Base-by-base conservation (phyloP, 768 basidiomycete genomes). In the Kockovaella imperatae region DNA sequence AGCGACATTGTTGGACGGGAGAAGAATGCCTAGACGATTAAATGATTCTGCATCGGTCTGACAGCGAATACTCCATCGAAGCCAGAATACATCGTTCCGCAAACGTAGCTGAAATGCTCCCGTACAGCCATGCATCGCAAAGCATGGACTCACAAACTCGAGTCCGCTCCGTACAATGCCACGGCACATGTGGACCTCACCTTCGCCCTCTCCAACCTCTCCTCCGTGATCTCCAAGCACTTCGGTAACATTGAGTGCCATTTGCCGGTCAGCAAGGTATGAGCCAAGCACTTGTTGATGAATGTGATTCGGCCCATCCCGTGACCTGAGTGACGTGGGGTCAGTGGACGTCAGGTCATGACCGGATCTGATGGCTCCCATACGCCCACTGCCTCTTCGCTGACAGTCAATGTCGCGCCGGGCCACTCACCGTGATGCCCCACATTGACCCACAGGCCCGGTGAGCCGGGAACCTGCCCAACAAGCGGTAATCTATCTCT, bases 291-390 rank as follows among this genome's bases (percentile, higher is more conserved):
- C 10, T 50, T 52, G 2, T 60, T 60, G 15, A 44, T 43, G 35
- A 44, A 34, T 14, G 55, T 41, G 24, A 66, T 66, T 5, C 60
- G 47, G 20, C 58, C 59, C 64, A 67, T 67, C 1, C 64, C 64
- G 38, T 56, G 55, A 21, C 55, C 55, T 54, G 30, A 30, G 18
- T 29, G 23, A 15, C 14, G 42, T 8, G 34, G n/a, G n/a, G n/a
- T n/a, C n/a, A n/a, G n/a, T n/a, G n/a, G n/a, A n/a, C n/a, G n/a
- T n/a, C n/a, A n/a, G n/a, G n/a, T n/a, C n/a, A n/a, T n/a, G n/a
- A n/a, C n/a, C n/a, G n/a, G n/a, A n/a, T n/a, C n/a, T n/a, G 36
- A 6, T 10, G 36, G 17, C 36, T 6, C 11, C 23, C 23, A 28
- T 18, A 5, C 17, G 8, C 18, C 30, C 47, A 40, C 17, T 18